Conservation (phyloP, 129 eudicot species). For the Logfia minima region DNA sequence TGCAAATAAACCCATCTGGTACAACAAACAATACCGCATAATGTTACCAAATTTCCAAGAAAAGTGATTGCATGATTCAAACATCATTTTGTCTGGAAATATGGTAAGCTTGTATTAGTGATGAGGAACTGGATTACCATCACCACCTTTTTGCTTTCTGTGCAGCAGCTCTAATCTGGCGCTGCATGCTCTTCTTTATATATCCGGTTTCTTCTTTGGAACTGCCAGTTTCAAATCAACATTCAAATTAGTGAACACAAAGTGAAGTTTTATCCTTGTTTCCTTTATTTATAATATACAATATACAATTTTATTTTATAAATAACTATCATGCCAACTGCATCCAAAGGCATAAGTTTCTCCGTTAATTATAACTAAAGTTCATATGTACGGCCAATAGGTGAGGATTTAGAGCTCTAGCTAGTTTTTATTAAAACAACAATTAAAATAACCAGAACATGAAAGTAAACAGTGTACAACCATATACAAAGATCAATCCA, state of each 20-base stretch:
- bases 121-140: conserved; percentile 51
- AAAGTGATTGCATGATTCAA: not conserved
- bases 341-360: not conserved
- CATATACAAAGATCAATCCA: not conserved
- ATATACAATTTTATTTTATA: no score
- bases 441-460: not conserved
- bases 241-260: no score
- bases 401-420: not conserved
- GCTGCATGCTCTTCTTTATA: conserved; percentile 98
- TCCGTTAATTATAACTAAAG: no score
- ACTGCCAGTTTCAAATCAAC: conserved; percentile 44
- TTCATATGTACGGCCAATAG: not conserved
- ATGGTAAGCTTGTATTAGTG: conserved; percentile 31
- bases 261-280: no score
- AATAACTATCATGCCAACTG: not conserved
- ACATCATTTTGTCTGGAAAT: not conserved
- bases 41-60: not conserved
- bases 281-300: not conserved
- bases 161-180: conserved; percentile 87
- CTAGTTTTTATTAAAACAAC: not conserved
- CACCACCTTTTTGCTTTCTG: conserved; percentile 66
- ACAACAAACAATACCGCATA: not conserved
- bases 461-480: not conserved
- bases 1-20: not conserved
- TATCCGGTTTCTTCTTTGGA: conserved; percentile 79